Conservation (phyloP, 768 basidiomycete genomes). For the Leccinum pellstonianum region DNA sequence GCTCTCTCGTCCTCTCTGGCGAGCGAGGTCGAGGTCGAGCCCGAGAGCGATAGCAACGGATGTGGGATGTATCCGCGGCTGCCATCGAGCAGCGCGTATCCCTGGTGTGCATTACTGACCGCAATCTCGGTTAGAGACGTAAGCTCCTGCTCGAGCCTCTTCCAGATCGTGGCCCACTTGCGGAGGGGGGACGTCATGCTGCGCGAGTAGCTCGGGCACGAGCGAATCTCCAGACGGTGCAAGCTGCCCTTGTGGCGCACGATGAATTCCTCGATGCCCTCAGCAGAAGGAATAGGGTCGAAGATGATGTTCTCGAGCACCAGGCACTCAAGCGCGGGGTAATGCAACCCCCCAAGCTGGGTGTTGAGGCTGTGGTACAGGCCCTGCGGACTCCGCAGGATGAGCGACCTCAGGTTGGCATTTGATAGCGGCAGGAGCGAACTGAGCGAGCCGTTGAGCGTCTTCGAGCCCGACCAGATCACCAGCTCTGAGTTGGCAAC, state of each 20-base stretch:
- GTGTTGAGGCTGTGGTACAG: slow-evolving; percentile 27
- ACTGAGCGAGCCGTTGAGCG: slow-evolving; percentile 25
- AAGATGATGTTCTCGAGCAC: slow-evolving; percentile 32
- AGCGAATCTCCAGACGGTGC: slow-evolving; percentile 24
- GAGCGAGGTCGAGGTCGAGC: background rate
- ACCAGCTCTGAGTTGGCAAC: slow-evolving; percentile 31
- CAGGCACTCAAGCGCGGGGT: slow-evolving; percentile 28
- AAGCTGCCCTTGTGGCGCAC: slow-evolving; percentile 29
- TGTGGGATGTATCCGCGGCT: slow-evolving; percentile 25
- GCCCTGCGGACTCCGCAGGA: slow-evolving; percentile 29
- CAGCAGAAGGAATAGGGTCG: slow-evolving; percentile 18
- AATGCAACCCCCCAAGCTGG: slow-evolving; percentile 18
- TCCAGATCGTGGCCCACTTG: slow-evolving; percentile 31
- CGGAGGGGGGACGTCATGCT: slow-evolving; percentile 13
- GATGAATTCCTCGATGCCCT: slow-evolving; percentile 32
- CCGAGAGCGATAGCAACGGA: background rate
- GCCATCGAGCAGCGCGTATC: slow-evolving; percentile 25
- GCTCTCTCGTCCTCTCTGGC: slow-evolving; percentile 12
- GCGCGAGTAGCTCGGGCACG: slow-evolving; percentile 27
- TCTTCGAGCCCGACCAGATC: slow-evolving; percentile 29
- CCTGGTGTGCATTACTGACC: slow-evolving; percentile 13
- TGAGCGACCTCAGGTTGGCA: slow-evolving; percentile 20
- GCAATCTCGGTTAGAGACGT: slow-evolving; percentile 22
- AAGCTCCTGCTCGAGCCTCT: slow-evolving; percentile 22
- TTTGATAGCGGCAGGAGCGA: slow-evolving; percentile 26